These are phyloP conservation scores for Gilbertella persicaria DNA, from an alignment of 371 early-diverging fungal genomes.

Conservation along the genomic window DNA sequence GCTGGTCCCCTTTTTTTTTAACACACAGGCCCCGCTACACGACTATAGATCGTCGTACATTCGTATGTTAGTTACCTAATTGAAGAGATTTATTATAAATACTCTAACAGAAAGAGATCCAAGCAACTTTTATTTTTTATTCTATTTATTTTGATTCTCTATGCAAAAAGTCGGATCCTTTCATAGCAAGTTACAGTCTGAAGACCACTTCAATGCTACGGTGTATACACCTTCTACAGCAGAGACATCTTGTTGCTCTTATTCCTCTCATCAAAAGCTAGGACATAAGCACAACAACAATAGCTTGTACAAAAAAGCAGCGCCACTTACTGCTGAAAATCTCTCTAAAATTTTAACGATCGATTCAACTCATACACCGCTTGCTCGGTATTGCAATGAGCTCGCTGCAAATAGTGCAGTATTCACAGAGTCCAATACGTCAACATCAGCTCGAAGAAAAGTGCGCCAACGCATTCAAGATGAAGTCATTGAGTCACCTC, in stretches of 20 bases:
- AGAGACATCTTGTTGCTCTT: no score
- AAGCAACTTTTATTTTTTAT: no score
- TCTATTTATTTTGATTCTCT: no score
- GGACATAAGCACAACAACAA: neutral
- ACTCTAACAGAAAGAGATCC: no score
- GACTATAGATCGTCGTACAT: neutral
- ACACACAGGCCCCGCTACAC: neutral
- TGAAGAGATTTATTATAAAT: no score
- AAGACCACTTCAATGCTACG: neutral
- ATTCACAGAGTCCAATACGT: neutral
- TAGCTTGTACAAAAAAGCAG: neutral
- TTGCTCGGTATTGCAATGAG: neutral
- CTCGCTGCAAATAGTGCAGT: neutral
- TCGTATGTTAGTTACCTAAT: neutral
- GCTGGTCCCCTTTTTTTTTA: neutral
- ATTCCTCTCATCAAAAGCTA: neutral
- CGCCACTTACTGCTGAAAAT: neutral
- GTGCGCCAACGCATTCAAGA: constrained; percentile 2
- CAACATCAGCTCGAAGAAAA: neutral
- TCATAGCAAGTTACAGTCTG: no score
- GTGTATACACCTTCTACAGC: neutral
- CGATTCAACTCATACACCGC: neutral
- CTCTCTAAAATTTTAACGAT: neutral
- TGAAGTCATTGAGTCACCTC: constrained; percentile 24
- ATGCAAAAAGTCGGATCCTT: no score